Conservation (phyloP, 345 rosid species). For the Syzygium aqueum region DNA sequence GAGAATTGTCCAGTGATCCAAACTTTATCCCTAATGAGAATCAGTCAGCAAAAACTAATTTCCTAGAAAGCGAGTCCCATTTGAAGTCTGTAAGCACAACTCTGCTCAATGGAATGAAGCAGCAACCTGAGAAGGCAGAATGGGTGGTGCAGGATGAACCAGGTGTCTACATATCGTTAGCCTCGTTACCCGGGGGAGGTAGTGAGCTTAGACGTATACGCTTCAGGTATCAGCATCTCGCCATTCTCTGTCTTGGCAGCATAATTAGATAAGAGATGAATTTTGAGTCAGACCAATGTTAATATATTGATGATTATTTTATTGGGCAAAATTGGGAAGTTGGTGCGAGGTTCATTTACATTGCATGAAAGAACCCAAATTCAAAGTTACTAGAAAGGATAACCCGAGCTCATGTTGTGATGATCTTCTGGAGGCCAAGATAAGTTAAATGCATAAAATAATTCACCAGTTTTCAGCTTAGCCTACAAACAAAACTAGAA, state of each 20-base stretch:
- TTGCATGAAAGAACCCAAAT: not conserved
- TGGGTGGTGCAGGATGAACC: conserved; percentile 67
- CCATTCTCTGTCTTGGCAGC: not conserved
- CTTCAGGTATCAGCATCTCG: conserved; percentile 48
- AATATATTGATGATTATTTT: not conserved
- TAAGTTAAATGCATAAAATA: not conserved
- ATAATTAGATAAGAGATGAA: not conserved
- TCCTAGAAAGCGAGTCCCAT: conserved; percentile 20
- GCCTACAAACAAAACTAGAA: not conserved
- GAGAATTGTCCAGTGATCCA: conserved; percentile 9
- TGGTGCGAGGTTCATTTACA: not conserved
- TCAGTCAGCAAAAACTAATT: not conserved
- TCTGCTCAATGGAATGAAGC: conserved; percentile 30
- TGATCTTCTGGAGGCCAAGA: not conserved
- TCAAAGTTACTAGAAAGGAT: not conserved
- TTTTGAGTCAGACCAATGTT: not conserved
- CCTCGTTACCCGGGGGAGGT: conserved; percentile 48
- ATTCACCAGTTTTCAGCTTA: not conserved
- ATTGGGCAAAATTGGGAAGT: not conserved
- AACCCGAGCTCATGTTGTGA: not conserved
- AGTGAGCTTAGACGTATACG: conserved; percentile 79
- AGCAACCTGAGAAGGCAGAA: conserved; percentile 41
- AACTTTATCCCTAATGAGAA: not conserved
- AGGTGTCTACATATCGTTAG: conserved; percentile 67
- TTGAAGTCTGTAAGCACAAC: conserved; percentile 19